These are phyloP conservation scores for Kalaharituber pfeilii DNA, from an alignment of 2,329 filamentous ascomycete genomes.

Conservation along the genomic window DNA sequence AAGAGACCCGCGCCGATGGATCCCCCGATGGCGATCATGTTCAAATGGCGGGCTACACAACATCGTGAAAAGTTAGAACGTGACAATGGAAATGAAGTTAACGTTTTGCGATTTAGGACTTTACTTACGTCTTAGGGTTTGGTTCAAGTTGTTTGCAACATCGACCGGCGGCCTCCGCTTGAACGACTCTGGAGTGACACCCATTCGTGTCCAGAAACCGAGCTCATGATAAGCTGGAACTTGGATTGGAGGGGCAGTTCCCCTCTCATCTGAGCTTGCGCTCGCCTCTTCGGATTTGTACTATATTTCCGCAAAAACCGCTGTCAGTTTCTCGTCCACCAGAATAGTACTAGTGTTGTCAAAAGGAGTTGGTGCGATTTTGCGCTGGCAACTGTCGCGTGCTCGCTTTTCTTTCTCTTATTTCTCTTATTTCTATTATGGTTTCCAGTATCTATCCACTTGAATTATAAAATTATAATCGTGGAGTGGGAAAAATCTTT, in stretches of 20 bases:
- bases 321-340: too few relatives aligned
- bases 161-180: slow-evolving; percentile 23
- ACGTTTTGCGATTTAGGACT: slow-evolving; percentile 46
- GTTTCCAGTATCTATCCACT: too few relatives aligned
- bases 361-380: too few relatives aligned
- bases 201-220: slow-evolving; percentile 28
- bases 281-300: neutral
- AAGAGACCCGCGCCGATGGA: slow-evolving; percentile 46
- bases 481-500: too few relatives aligned
- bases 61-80: slow-evolving; percentile 26
- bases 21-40: slow-evolving; percentile 48
- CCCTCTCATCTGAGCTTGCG: neutral
- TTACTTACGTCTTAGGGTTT: slow-evolving; percentile 39
- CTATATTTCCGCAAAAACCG: neutral
- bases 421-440: too few relatives aligned
- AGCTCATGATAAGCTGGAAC: slow-evolving; percentile 18
- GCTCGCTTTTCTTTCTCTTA: too few relatives aligned
- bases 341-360: too few relatives aligned
- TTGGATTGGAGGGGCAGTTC: neutral
- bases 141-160: slow-evolving; percentile 28
- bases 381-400: too few relatives aligned
- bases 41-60: slow-evolving; percentile 29
- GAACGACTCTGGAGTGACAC: slow-evolving; percentile 28
- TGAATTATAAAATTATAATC: too few relatives aligned
- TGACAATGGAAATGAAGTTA: slow-evolving; percentile 59